Evolutionary conservation across 2,329 filamentous ascomycete species (phyloP).

Genomic region (Claviceps humidiphila): DNA sequence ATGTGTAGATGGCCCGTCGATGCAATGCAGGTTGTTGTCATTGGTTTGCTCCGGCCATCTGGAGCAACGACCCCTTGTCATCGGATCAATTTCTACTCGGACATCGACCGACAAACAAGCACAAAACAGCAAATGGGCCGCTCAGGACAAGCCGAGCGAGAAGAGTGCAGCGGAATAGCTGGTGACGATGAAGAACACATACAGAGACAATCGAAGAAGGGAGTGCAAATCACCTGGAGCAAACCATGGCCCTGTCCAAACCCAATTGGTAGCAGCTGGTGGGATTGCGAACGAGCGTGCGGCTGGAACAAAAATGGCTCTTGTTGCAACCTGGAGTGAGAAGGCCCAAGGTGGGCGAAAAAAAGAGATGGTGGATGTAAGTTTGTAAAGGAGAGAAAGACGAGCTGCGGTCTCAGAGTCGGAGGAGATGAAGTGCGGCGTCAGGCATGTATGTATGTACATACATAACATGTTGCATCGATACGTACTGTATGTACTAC

Average conservation of each 20-base stretch:
- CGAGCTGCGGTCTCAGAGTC: background rate
- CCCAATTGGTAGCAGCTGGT: slow-evolving; percentile 19
- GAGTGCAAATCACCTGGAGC: slow-evolving; percentile 20
- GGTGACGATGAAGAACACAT: slow-evolving; percentile 8
- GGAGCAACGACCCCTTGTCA: background rate
- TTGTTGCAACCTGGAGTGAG: background rate
- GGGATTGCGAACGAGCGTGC: slow-evolving; percentile 4
- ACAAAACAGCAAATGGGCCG: background rate
- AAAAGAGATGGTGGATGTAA: background rate
- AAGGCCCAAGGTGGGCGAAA: background rate
- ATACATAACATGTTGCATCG: background rate
- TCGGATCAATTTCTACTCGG: background rate
- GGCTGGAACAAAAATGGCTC: slow-evolving; percentile 2
- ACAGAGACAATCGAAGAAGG: slow-evolving; percentile 9
- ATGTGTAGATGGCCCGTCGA: background rate
- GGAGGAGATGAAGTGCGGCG: slow-evolving; percentile 2
- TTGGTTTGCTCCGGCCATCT: background rate
- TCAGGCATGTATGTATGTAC: background rate
- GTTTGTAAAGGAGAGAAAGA: slow-evolving; percentile 1
- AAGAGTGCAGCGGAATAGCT: background rate
- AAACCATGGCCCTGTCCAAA: slow-evolving; percentile 24
- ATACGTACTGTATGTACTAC: background rate
- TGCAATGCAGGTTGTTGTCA: background rate
- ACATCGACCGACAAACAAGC: background rate
- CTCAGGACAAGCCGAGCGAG: background rate